phyloP scores from a whole-genome alignment of 257 asterid genomes.

The Petunia secreta region DNA sequence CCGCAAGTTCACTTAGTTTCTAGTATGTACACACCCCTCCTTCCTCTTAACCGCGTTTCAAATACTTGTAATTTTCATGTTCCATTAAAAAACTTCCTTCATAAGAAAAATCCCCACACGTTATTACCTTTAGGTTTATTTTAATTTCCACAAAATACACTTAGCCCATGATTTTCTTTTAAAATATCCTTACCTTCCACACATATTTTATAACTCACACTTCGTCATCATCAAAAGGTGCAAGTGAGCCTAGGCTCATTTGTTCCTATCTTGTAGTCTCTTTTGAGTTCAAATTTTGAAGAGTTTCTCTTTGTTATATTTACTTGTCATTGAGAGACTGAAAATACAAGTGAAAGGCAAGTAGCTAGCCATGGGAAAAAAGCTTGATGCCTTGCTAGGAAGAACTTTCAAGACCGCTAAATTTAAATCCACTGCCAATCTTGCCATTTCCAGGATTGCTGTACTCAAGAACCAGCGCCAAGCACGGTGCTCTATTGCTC shows the following conservation, averaged over 20 bases:
- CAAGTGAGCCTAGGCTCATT: constrained; percentile 46
- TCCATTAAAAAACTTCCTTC: constrained; percentile 34
- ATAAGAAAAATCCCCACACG: constrained; percentile 53
- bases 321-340: neutral
- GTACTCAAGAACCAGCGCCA: constrained; percentile 78
- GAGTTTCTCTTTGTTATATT: neutral
- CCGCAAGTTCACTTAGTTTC: neutral
- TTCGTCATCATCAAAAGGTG: constrained; percentile 62
- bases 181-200: neutral
- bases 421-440: constrained; percentile 52
- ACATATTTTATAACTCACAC: neutral
- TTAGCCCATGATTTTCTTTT: constrained; percentile 3
- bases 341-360: neutral
- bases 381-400: constrained; percentile 64
- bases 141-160: constrained; percentile 6
- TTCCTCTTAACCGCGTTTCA: constrained; percentile 8
- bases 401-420: constrained; percentile 49
- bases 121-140: neutral
- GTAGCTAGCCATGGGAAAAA: constrained; percentile 61
- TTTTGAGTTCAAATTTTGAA: neutral
- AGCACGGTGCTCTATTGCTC: constrained; percentile 63
- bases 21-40: neutral
- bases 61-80: neutral
- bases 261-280: constrained; percentile 33
- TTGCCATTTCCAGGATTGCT: constrained; percentile 64